Evolutionary conservation across 441 rosid species (phyloP).

Genomic region (Adansonia gregorii): DNA sequence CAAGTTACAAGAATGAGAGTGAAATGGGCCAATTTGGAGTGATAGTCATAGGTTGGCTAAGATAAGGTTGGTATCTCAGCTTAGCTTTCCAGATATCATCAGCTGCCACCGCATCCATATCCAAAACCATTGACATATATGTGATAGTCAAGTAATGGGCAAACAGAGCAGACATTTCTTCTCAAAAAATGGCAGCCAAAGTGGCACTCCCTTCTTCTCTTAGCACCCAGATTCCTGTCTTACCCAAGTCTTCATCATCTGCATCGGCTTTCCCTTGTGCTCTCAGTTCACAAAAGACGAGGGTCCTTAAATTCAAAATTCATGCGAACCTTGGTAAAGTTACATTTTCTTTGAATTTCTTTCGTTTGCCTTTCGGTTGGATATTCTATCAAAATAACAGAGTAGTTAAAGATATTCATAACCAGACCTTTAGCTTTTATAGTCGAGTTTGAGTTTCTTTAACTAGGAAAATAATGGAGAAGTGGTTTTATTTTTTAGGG

Average conservation of each 20-base stretch:
- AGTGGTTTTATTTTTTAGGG: conserved; percentile 39
- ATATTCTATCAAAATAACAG: neutral
- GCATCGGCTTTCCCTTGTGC: conserved; percentile 15
- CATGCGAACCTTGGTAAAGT: conserved; percentile 59
- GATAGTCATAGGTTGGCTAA: conserved; percentile 13
- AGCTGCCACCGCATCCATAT: conserved; percentile 32
- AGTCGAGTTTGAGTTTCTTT: neutral
- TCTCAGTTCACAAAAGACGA: conserved; percentile 25
- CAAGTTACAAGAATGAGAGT: neutral
- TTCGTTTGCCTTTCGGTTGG: neutral
- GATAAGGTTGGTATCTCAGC: conserved; percentile 41
- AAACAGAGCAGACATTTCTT: neutral
- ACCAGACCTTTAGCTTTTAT: neutral
- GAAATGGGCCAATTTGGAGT: conserved; percentile 24
- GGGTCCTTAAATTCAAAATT: conserved; percentile 48
- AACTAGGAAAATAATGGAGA: neutral
- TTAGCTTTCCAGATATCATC: conserved; percentile 21
- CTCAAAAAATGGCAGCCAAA: conserved; percentile 31
- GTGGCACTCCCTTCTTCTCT: conserved; percentile 5
- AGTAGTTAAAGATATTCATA: neutral
- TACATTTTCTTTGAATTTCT: neutral
- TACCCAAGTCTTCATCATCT: conserved; percentile 7
- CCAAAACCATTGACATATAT: conserved; percentile 22
- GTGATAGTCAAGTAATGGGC: conserved; percentile 20
- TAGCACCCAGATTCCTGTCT: conserved; percentile 1